These are phyloP conservation scores for Schoenoplectus triqueter DNA, from an alignment of 202 grass and related monocot genomes.

Conservation along the genomic window DNA sequence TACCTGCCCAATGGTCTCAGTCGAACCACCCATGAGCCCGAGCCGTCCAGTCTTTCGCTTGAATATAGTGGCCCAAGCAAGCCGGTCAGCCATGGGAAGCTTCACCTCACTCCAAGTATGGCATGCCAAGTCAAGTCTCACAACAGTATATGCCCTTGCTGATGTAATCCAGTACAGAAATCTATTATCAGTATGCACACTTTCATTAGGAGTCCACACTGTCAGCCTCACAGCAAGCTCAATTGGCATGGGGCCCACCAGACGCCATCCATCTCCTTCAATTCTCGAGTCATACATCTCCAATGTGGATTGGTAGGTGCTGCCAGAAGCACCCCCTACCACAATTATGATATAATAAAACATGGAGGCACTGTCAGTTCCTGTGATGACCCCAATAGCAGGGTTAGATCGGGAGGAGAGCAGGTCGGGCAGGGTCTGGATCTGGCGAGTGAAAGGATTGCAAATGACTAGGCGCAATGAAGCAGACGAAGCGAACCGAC, in stretches of 20 bases:
- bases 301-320: constrained; percentile 44
- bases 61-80: constrained; percentile 46
- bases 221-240: constrained; percentile 53
- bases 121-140: constrained; percentile 44
- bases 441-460: constrained; percentile 51
- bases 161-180: constrained; percentile 55
- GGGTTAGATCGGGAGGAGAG: constrained; percentile 41
- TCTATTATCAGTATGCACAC: constrained; percentile 42
- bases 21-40: constrained; percentile 43
- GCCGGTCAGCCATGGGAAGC: constrained; percentile 47
- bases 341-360: constrained; percentile 44
- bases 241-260: constrained; percentile 45
- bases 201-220: constrained; percentile 53
- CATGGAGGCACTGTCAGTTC: not conserved
- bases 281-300: constrained; percentile 44
- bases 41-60: constrained; percentile 35
- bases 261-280: constrained; percentile 30
- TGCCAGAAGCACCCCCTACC: constrained; percentile 38
- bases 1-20: constrained; percentile 27
- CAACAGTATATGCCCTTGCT: constrained; percentile 50
- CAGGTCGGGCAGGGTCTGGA: constrained; percentile 37
- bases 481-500: constrained; percentile 28
- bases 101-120: constrained; percentile 50
- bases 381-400: constrained; percentile 40
- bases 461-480: constrained; percentile 41